Evolutionary conservation across 1,284 basidiomycete genomes (phyloP).

Genomic region (Tilletia setariae): DNA sequence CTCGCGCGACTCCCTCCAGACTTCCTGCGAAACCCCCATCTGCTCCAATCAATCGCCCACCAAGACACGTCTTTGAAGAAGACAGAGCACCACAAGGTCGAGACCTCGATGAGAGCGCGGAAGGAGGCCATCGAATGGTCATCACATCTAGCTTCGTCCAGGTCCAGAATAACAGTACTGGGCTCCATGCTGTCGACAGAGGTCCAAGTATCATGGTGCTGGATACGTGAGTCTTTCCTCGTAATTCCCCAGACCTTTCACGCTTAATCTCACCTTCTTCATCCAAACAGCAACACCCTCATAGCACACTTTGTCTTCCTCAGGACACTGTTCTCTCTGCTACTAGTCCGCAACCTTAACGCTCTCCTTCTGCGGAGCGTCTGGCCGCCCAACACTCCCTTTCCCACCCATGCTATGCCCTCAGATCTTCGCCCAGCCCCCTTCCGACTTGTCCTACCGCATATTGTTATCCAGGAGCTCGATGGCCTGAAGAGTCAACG

Average conservation of each 20-base stretch:
- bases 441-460: slow-evolving; percentile 11
- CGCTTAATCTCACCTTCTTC: not conserved
- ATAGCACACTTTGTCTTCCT: slow-evolving; percentile 7
- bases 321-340: not conserved
- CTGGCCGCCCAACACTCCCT: not conserved
- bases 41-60: no score
- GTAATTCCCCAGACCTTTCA: not conserved
- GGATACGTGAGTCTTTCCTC: slow-evolving; percentile 2
- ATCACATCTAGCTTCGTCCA: not conserved
- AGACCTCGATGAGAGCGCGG: not conserved
- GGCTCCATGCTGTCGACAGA: not conserved
- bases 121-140: slow-evolving; percentile 5
- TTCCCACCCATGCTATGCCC: not conserved
- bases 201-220: slow-evolving; percentile 4
- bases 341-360: not conserved
- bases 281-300: slow-evolving; percentile 2
- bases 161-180: not conserved
- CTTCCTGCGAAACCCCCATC: no score
- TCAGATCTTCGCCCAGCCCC: not conserved
- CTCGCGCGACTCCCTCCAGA: no score
- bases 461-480: slow-evolving; percentile 11
- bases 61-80: not conserved
- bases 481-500: not conserved
- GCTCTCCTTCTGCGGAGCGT: not conserved
- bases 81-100: not conserved